A percentile compares a stretch with the other conserved stretches of the same genome.
Evolutionary conservation across 345 rosid genomes (phyloP).

Genomic region (Hypericum androsaemum): DNA sequence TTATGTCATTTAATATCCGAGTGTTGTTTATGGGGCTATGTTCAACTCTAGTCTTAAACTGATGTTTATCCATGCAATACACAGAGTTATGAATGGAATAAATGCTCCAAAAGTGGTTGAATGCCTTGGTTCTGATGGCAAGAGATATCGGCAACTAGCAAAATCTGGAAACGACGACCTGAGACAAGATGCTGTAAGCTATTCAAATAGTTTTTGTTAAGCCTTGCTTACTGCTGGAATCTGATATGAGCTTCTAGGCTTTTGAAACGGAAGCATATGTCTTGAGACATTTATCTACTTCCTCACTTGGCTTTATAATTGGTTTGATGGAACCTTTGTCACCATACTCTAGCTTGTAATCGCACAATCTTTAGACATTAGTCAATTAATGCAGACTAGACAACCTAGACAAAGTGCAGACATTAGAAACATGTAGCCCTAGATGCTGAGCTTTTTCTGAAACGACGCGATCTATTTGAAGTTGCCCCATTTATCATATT

Average conservation of each 20-base stretch:
- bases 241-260: neutral
- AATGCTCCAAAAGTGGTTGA: conserved; percentile 96
- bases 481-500: too few species aligned
- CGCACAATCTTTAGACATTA: too few species aligned
- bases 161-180: conserved; percentile 98
- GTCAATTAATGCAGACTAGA: too few species aligned
- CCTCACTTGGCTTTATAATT: too few species aligned
- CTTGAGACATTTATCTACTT: too few species aligned
- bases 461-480: too few species aligned
- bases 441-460: too few species aligned
- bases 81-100: conserved; percentile 89
- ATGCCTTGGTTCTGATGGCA: conserved; percentile 90
- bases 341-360: too few species aligned
- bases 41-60: conserved; percentile 6
- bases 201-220: neutral
- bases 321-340: too few species aligned
- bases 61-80: conserved; percentile 13
- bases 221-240: neutral
- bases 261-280: too few species aligned
- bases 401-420: too few species aligned
- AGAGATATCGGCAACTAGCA: conserved; percentile 79
- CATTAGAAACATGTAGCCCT: too few species aligned
- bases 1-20: neutral
- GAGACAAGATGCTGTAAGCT: conserved; percentile 96
- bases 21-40: conserved; percentile 4